These are phyloP conservation scores for Begonia peltatifolia DNA, from an alignment of 306 rosid species.

Conservation along the genomic window DNA sequence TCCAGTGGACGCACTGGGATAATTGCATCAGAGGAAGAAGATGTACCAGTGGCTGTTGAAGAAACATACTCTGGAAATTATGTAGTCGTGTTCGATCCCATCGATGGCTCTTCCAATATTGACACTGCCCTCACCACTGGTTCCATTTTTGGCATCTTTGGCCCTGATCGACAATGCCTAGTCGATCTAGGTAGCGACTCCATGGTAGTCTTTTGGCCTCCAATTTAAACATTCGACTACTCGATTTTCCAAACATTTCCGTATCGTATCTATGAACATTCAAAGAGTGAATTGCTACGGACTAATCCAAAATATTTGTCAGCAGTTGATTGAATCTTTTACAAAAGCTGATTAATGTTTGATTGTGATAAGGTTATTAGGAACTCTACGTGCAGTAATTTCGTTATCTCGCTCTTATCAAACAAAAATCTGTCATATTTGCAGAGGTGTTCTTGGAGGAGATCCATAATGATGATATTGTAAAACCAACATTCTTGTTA, in stretches of 20 bases:
- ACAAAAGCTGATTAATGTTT: too few relatives aligned
- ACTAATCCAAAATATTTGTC: too few relatives aligned
- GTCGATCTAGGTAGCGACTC: conserved; percentile 16
- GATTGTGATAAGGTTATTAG: too few relatives aligned
- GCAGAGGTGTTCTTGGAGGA: too few relatives aligned
- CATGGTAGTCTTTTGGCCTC: conserved; percentile 13
- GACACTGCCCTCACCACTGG: conserved; percentile 30
- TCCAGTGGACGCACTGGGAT: conserved; percentile 27
- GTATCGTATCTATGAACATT: too few relatives aligned
- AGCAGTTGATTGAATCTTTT: too few relatives aligned
- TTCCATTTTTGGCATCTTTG: conserved; percentile 30
- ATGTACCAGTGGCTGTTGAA: conserved; percentile 32
- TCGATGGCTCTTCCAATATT: conserved; percentile 32
- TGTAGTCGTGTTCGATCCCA: conserved; percentile 29
- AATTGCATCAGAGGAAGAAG: conserved; percentile 34
- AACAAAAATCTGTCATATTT: too few relatives aligned
- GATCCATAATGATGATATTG: not conserved
- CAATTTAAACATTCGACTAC: not conserved
- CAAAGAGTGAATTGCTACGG: too few relatives aligned
- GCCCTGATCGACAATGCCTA: conserved; percentile 25
- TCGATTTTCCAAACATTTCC: too few relatives aligned
- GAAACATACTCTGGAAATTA: conserved; percentile 33
- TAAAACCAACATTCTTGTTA: not conserved
- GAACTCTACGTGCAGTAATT: too few relatives aligned
- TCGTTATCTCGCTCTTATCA: too few relatives aligned